Evolutionary conservation across 2,329 filamentous ascomycete genomes (phyloP), one percentile per base, ranked within the genome.

Genomic region (Xylariaceae sp.): DNA sequence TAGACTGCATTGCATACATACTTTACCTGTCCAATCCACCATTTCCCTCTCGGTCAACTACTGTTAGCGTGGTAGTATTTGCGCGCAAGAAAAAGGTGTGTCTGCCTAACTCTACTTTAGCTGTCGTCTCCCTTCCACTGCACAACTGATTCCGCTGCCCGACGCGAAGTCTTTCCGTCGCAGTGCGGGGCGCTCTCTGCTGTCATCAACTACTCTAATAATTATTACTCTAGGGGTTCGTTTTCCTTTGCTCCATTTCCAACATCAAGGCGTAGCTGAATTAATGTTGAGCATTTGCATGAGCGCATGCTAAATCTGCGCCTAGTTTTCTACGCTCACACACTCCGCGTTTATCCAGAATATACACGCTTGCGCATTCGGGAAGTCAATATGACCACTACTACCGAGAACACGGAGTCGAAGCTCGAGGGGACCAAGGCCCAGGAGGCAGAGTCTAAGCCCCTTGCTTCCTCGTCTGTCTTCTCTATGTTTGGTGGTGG

Each of bases 401-500:
- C 72, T 57, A 67, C 72, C 61, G 76, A 79, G 63, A 74, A 72
- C 61, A 75, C 75, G 63, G 79, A 82, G 65, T 74, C 78, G 65
- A 81, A 81, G 78, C 75, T 76, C 69, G 75, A 75, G 65, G 75
- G 74, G 73, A 74, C 73, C 70, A 72, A 67, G 67, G 68, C 72
- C 51, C 69, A 70, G 57, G 71, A 70, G 64, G 64, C 65, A 39
- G 71, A 72, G 63, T 61, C 60, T 47, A 71, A 71, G 65, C 65
- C 68, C 54, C 75, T 80, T 51, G 82, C 77, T 59, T 78, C 79
- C 16, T 83, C 83, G 8, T 80, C 82, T 64, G 89, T 97, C 61
- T 97, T 97, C 80, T 92, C 89, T 74, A 97, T 99, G 94, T 99
- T 99, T 70, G 94, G 94, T 65, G 94, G 94, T 61, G 94, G 94